Evolutionary conservation across 805 yeast species (phyloP).

Genomic region (Zygoascus flipseniorum): DNA sequence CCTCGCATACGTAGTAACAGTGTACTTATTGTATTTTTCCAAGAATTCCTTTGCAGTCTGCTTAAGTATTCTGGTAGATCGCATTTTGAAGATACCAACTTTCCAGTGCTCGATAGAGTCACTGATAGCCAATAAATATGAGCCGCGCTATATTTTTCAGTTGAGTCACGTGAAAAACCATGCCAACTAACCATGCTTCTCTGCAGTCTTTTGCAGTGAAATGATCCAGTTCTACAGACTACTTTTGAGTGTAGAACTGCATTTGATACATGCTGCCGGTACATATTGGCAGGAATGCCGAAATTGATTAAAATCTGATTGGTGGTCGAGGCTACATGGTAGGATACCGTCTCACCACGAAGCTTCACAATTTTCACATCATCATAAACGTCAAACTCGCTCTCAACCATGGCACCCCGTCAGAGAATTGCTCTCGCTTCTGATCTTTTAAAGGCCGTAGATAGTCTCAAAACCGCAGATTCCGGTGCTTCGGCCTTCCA

Average conservation of each 20-base stretch:
- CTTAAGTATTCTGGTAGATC: not conserved
- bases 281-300: no score
- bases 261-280: no score
- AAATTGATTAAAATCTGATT: no score
- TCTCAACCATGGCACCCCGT: not conserved
- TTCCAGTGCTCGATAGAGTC: not conserved
- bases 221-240: no score
- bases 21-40: slow-evolving; percentile 11
- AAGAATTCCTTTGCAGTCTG: not conserved
- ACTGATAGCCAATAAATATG: not conserved
- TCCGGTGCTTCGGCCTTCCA: slow-evolving; percentile 32
- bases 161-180: no score
- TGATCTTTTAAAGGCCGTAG: not conserved
- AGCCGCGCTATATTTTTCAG: not conserved
- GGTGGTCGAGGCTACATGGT: no score
- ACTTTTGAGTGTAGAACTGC: no score
- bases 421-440: not conserved
- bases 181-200: not conserved
- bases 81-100: not conserved
- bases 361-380: not conserved
- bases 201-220: no score
- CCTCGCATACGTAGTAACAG: slow-evolving; percentile 32
- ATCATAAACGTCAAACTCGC: not conserved
- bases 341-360: not conserved
- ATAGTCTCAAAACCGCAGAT: slow-evolving; percentile 3